A percentile compares a stretch with the other conserved stretches of the same genome.
phyloP scores from a whole-genome alignment of 2,329 filamentous ascomycete species.

The Botryotinia calthae region DNA sequence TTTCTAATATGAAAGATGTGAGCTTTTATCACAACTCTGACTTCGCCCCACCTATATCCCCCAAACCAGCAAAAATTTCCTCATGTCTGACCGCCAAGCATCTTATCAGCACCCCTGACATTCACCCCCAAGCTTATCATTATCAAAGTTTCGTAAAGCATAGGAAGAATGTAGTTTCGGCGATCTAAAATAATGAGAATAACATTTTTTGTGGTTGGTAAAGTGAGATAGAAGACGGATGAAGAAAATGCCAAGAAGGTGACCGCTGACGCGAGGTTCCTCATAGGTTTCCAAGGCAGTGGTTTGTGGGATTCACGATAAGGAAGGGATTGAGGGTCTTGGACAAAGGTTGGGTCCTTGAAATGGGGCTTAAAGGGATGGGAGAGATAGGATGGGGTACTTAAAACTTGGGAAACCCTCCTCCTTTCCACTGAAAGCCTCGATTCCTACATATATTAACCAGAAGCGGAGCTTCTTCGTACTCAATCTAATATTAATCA shows the following conservation, averaged over 20 bases:
- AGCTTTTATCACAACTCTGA: not conserved
- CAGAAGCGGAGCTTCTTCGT: not conserved
- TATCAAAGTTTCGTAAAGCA: not conserved
- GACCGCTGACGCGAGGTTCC: not conserved
- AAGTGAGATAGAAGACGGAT: not conserved
- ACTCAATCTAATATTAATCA: not conserved
- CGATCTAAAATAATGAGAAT: not conserved
- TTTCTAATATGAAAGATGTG: not conserved
- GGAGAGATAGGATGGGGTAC: not conserved
- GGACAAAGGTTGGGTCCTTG: not conserved
- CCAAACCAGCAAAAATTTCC: conserved; percentile 2
- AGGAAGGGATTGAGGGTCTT: not conserved
- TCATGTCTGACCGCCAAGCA: not conserved
- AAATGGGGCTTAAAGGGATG: not conserved
- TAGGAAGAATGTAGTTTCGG: not conserved
- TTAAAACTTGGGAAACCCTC: not conserved
- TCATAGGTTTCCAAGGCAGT: not conserved
- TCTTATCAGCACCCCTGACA: not conserved
- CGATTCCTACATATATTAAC: not conserved
- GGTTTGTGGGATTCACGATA: not conserved
- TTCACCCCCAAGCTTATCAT: not conserved
- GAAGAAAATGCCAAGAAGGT: not conserved
- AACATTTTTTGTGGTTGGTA: not conserved
- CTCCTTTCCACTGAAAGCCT: not conserved
- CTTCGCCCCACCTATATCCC: not conserved